Percentiles rank a stretch among this genome's conserved stretches.
Evolutionary conservation across 805 yeast genomes (phyloP).

Genomic region (Zygosaccharomyces rouxii): DNA sequence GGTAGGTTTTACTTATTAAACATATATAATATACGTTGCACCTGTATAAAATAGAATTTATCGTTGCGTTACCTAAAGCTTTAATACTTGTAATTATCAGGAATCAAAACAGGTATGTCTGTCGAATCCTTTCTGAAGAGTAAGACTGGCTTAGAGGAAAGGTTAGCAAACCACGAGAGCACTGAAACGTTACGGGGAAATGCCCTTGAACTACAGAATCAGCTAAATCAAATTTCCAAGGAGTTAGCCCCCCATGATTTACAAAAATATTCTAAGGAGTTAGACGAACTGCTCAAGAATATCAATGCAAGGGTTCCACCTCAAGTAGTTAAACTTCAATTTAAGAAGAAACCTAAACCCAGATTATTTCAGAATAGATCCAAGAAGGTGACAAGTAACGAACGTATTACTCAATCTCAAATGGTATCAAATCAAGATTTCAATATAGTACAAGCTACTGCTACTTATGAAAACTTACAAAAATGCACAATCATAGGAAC

Average conservation of each 20-base stretch:
- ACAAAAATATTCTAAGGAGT: constrained; percentile 15
- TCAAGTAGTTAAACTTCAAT: constrained; percentile 4
- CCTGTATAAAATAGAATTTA: constrained; percentile 14
- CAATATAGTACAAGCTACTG: constrained; percentile 2
- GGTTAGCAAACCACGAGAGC: background rate
- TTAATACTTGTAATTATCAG: background rate
- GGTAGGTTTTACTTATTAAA: background rate
- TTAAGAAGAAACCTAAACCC: constrained; percentile 6
- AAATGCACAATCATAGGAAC: constrained; percentile 11
- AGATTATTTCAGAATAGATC: background rate
- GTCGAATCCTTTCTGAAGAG: background rate
- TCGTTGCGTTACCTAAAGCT: background rate
- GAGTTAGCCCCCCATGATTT: constrained; percentile 19
- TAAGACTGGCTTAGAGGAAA: background rate
- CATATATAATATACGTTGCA: constrained; percentile 12
- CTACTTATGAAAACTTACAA: constrained; percentile 14
- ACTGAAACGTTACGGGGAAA: constrained; percentile 7
- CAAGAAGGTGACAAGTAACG: background rate
- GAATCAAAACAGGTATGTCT: background rate
- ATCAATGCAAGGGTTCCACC: constrained; percentile 9
- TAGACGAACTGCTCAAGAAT: constrained; percentile 15
- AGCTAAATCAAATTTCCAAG: constrained; percentile 11
- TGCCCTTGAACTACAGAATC: constrained; percentile 11
- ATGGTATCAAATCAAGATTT: constrained; percentile 4
- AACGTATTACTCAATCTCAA: background rate